A percentile compares a stretch with the other conserved stretches of the same genome.
These are phyloP conservation scores for Pisolithus sp. DNA, from an alignment of 768 basidiomycete genomes.

Conservation along the genomic window DNA sequence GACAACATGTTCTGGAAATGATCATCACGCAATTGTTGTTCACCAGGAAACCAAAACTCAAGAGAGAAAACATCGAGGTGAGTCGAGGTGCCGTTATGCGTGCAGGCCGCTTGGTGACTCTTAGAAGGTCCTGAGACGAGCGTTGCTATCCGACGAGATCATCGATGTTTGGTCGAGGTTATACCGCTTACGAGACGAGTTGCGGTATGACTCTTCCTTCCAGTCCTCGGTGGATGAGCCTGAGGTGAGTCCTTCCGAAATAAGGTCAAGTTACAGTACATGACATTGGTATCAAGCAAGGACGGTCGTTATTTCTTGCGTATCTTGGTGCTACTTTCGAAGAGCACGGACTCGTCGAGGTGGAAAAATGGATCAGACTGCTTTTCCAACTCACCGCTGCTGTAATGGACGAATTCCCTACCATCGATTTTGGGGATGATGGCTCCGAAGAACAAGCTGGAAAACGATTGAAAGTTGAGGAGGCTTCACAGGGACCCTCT, in stretches of 20 bases:
- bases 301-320: constrained; percentile 51
- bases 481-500: constrained; percentile 26
- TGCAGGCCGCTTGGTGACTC: constrained; percentile 19
- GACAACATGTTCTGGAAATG: constrained; percentile 41
- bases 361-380: constrained; percentile 52
- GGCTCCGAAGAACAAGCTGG: constrained; percentile 24
- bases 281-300: constrained; percentile 39
- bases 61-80: constrained; percentile 46
- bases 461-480: constrained; percentile 26
- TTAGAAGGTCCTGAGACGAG: constrained; percentile 19
- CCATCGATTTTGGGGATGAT: constrained; percentile 14
- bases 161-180: constrained; percentile 33
- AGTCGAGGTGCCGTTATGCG: constrained; percentile 20
- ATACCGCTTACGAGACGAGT: constrained; percentile 31
- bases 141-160: constrained; percentile 26
- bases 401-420: constrained; percentile 11
- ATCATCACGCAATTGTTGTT: constrained; percentile 44
- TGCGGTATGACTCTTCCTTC: constrained; percentile 27
- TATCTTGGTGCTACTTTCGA: constrained; percentile 62
- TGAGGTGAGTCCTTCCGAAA: constrained; percentile 30
- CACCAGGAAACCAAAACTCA: constrained; percentile 44
- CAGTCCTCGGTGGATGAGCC: constrained; percentile 21
- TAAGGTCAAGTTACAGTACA: constrained; percentile 3
- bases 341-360: constrained; percentile 44
- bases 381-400: constrained; percentile 27